Evolutionary conservation across 331 rosid genomes (phyloP).

Genomic region (Quercus tomentella): DNA sequence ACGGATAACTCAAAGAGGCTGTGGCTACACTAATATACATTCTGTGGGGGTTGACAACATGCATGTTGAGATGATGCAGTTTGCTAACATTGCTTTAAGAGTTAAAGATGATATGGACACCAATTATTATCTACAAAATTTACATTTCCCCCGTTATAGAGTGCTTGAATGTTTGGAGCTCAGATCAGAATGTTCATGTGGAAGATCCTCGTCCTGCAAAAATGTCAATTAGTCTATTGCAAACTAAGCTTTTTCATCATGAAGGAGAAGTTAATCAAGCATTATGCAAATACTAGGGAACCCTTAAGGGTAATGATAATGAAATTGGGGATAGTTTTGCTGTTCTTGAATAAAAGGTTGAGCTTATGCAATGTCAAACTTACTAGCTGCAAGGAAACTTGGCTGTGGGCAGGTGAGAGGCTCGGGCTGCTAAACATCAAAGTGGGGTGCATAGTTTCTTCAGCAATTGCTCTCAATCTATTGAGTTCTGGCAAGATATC

Average conservation of each 20-base stretch:
- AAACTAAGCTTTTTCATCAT: not conserved
- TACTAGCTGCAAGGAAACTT: conserved; percentile 54
- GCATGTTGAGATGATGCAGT: not conserved
- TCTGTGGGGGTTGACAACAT: not conserved
- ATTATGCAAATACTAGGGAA: not conserved
- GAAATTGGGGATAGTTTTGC: not conserved
- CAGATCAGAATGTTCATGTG: conserved; percentile 7
- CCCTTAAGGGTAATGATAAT: not conserved
- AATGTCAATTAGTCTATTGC: not conserved
- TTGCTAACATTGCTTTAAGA: not conserved
- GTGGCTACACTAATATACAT: not conserved
- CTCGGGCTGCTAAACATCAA: not conserved
- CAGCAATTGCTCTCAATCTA: conserved; percentile 56
- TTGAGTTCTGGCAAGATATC: conserved; percentile 65
- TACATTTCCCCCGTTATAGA: conserved; percentile 14
- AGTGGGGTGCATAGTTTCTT: conserved; percentile 17
- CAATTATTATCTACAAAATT: conserved; percentile 27
- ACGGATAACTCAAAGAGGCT: too few relatives aligned
- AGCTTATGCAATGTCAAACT: conserved; percentile 17
- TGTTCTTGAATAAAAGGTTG: not conserved
- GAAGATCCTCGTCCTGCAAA: conserved; percentile 30
- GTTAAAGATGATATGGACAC: conserved; percentile 19
- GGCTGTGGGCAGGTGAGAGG: conserved; percentile 26
- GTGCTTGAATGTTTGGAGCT: conserved; percentile 19
- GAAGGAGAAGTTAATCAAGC: not conserved